Evolutionary conservation across 371 early-diverging fungal species (phyloP).

Genomic region (Catenaria anguillulae): DNA sequence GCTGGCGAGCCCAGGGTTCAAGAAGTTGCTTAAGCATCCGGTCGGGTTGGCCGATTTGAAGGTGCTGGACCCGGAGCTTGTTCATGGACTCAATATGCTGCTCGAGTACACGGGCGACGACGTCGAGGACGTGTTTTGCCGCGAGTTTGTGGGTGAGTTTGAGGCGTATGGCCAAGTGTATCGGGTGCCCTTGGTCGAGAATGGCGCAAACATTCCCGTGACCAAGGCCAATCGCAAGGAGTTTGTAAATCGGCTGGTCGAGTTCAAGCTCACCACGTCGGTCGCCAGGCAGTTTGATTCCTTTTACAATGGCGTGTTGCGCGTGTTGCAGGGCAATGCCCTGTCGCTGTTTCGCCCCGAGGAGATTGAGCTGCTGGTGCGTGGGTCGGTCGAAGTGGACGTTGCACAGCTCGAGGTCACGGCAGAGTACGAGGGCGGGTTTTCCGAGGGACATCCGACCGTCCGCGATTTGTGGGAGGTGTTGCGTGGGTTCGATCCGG

Average conservation of each 20-base stretch:
- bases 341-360: constrained; percentile 66
- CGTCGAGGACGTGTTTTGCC: constrained; percentile 68
- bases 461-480: constrained; percentile 79
- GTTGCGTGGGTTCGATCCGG: constrained; percentile 46
- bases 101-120: constrained; percentile 64
- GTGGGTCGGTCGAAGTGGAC: constrained; percentile 77
- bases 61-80: constrained; percentile 46
- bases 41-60: constrained; percentile 42
- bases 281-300: constrained; percentile 71
- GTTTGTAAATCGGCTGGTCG: constrained; percentile 67
- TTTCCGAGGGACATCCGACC: constrained; percentile 22
- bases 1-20: constrained; percentile 79
- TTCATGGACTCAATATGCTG: constrained; percentile 64
- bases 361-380: constrained; percentile 90
- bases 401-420: constrained; percentile 57
- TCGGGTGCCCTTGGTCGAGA: constrained; percentile 49
- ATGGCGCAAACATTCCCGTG: constrained; percentile 56
- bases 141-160: constrained; percentile 42
- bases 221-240: constrained; percentile 34
- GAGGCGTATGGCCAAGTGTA: constrained; percentile 36
- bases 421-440: constrained; percentile 62
- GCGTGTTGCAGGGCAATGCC: constrained; percentile 82
- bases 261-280: constrained; percentile 60
- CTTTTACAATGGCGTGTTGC: constrained; percentile 80
- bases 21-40: constrained; percentile 61